These are phyloP conservation scores for Neopestalotiopsis sp. DNA, from an alignment of 2,329 filamentous ascomycete species.

Conservation along the genomic window DNA sequence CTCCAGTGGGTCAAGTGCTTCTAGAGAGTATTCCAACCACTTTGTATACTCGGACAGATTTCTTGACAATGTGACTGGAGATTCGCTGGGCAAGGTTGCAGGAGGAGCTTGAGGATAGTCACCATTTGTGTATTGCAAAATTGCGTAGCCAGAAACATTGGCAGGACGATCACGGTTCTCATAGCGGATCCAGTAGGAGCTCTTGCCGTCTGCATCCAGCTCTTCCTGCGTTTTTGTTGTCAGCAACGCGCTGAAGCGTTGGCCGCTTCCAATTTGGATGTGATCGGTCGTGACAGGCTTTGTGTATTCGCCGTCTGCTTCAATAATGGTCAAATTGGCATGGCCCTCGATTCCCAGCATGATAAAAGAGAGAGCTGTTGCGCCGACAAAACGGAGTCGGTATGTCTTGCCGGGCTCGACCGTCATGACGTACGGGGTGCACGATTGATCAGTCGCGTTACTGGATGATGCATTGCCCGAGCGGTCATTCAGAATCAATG, in stretches of 20 bases:
- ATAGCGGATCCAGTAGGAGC: constrained; percentile 52
- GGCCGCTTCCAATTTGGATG: constrained; percentile 62
- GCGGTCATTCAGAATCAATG: constrained; percentile 63
- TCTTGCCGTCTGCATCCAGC: constrained; percentile 39
- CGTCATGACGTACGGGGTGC: constrained; percentile 57
- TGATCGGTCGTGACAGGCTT: constrained; percentile 50
- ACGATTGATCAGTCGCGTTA: constrained; percentile 40
- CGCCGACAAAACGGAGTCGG: constrained; percentile 65
- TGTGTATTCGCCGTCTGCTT: constrained; percentile 63
- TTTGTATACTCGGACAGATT: constrained; percentile 34
- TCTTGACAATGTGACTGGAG: constrained; percentile 40
- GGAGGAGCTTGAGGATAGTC: constrained; percentile 21
- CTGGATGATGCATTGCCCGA: constrained; percentile 46
- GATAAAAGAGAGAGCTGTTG: constrained; percentile 58
- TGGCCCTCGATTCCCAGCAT: constrained; percentile 64
- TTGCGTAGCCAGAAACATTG: constrained; percentile 51
- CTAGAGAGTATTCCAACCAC: constrained; percentile 56
- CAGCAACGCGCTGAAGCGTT: constrained; percentile 65
- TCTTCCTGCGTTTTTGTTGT: constrained; percentile 55
- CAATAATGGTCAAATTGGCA: constrained; percentile 60
- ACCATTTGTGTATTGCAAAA: constrained; percentile 48
- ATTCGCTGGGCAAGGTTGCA: constrained; percentile 31
- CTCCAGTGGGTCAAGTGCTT: constrained; percentile 36
- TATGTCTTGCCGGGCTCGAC: constrained; percentile 67
- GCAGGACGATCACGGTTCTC: constrained; percentile 56